phyloP scores from a whole-genome alignment of 2,329 filamentous ascomycete species.

The Cladophialophora yegresii region DNA sequence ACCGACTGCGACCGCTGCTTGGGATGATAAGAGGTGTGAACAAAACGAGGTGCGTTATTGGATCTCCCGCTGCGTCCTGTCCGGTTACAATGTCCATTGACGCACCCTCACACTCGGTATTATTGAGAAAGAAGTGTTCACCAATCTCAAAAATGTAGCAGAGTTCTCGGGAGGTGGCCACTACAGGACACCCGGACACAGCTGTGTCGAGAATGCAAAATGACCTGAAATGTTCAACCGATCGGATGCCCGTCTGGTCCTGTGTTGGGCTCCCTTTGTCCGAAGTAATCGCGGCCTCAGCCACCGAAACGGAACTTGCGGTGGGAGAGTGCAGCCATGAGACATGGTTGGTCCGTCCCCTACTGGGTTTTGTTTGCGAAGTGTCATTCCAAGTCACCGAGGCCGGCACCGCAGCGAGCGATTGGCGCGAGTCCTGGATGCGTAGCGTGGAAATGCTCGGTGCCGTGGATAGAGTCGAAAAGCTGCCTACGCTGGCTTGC shows the following conservation, averaged over 20 bases:
- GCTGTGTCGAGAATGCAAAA: slow-evolving; percentile 38
- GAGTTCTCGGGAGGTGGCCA: slow-evolving; percentile 36
- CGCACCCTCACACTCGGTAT: slow-evolving; percentile 30
- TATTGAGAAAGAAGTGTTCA: slow-evolving; percentile 37
- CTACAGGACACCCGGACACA: slow-evolving; percentile 33
- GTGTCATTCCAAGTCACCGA: not conserved
- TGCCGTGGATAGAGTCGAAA: slow-evolving; percentile 26
- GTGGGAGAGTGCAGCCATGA: slow-evolving; percentile 31
- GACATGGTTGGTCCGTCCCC: slow-evolving; percentile 23
- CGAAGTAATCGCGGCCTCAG: not conserved
- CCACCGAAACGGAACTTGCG: slow-evolving; percentile 19
- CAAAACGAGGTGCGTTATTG: slow-evolving; percentile 37
- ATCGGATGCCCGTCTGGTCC: not conserved
- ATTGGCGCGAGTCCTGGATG: slow-evolving; percentile 27
- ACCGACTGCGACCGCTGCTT: slow-evolving; percentile 32
- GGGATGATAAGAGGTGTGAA: slow-evolving; percentile 36
- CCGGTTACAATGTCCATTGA: slow-evolving; percentile 37
- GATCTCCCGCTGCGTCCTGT: slow-evolving; percentile 35
- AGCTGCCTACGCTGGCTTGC: slow-evolving; percentile 30
- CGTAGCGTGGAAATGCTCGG: slow-evolving; percentile 28
- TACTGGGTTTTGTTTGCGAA: not conserved
- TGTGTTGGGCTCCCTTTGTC: not conserved
- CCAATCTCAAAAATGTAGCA: slow-evolving; percentile 36
- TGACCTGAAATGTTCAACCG: slow-evolving; percentile 38
- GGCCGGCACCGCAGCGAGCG: not conserved